Base-by-base conservation (phyloP, 2,329 filamentous ascomycete genomes). In the Penicillium sp. region DNA sequence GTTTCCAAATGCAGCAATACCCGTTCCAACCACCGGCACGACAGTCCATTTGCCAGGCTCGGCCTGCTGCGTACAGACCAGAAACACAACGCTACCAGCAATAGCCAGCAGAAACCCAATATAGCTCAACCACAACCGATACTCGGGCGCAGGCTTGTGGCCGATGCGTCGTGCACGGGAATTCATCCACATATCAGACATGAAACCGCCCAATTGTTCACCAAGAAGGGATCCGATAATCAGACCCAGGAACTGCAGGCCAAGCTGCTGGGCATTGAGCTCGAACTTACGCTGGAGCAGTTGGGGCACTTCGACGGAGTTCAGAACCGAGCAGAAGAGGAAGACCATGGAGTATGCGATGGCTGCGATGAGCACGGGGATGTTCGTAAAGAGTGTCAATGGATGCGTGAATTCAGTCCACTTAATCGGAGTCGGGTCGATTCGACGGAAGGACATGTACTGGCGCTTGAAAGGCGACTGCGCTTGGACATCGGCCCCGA, bases 291-390 rank as follows among this genome's bases (percentile, higher is more conserved):
- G 63, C 5, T 73, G 69, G 51, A 81, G 78, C 1, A 83, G 69
- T 47, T 81, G 77, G 0, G 80, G 80, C 3, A 83, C 77, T 54
- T 82, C 79, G 22, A 83, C 74, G 0, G 78, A 78, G 44, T 75
- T 65, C 51, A 81, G 65, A 8, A 81, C 74, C 31, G 69, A 74
- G 27, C 64, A 70, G 58, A 77, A 82, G 3, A 76, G 66, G 60
- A 83, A 83, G 8, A 79, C 66, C 70, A 83, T 78, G 3, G 77
- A 63, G 57, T 83, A 81, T 2, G 76, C 71, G 11, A 69, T 59
- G 0, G 78, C 68, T 0, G 79, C 76, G 6, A 82, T 68, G 32
- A 76, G 53, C 20, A 81, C 72, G 34, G 70, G 74, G 0, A 73
- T 66, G 42, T 74, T 72, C 2, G 63, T 63, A 42, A 70, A 69